phyloP scores from a whole-genome alignment of 257 asterid genomes.

The Salvia hispanica region DNA sequence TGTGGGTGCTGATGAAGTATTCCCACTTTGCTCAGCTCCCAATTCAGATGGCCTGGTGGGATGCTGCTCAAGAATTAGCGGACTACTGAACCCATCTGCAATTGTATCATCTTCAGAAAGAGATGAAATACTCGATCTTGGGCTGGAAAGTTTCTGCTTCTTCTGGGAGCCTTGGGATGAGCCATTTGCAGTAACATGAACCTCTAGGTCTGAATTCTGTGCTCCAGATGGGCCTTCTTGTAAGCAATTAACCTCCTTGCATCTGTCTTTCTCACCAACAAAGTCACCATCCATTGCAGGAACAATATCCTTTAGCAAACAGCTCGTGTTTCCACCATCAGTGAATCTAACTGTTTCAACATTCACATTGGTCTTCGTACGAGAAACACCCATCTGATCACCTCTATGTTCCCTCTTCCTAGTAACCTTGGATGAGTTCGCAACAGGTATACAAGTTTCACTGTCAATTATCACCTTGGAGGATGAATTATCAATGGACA shows the following conservation, averaged over 20 bases:
- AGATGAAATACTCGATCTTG: constrained; percentile 34
- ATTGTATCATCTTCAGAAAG: constrained; percentile 39
- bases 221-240: constrained; percentile 35
- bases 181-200: constrained; percentile 36
- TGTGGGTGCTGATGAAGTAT: constrained; percentile 30
- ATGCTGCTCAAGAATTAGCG: constrained; percentile 40
- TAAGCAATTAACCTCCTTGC: constrained; percentile 31
- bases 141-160: constrained; percentile 49
- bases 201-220: constrained; percentile 34
- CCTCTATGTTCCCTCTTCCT: constrained; percentile 52
- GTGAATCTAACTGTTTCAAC: constrained; percentile 26
- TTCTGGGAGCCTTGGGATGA: constrained; percentile 35
- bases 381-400: constrained; percentile 36
- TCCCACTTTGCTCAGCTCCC: constrained; percentile 43
- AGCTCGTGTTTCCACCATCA: constrained; percentile 32
- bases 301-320: constrained; percentile 32
- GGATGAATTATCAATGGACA: constrained; percentile 35
- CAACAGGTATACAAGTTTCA: constrained; percentile 33
- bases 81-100: constrained; percentile 34
- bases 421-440: constrained; percentile 34
- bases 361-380: constrained; percentile 26
- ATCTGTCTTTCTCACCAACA: constrained; percentile 35
- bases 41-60: constrained; percentile 32
- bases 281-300: constrained; percentile 40
- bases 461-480: constrained; percentile 29